Base-by-base conservation (phyloP, 2,329 filamentous ascomycete species). In the Diaporthe ilicicola region DNA sequence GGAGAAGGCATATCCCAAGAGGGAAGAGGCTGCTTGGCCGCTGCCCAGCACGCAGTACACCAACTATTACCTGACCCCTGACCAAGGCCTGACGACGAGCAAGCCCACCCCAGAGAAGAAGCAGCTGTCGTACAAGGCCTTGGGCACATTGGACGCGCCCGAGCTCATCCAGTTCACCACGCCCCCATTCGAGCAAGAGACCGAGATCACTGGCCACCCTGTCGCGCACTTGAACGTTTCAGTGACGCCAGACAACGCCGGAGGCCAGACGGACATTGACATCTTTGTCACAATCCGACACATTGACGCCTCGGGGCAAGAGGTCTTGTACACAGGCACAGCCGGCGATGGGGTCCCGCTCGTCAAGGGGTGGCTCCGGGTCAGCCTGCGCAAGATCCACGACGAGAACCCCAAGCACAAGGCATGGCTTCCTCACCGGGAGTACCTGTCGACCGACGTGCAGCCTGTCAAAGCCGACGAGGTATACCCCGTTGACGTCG, bases 131-230 rank as follows among this genome's bases (percentile, higher is more conserved):
- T 92, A 92, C 78, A 82, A 83, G 67, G 89, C 90, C 0, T 82
- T 92, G 0, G 90, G 90, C 0, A 87, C 82, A 0, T 74, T 92
- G 0, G 82, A 89, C 0, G 82, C 86, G 12, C 85, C 85, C 0
- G 82, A 90, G 64, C 70, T 85, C 0, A 74, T 93, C 0, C 86
- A 88, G 51, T 93, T 93, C 77, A 83, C 81, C 1, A 91, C 88
- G 0, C 70, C 82, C 0, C 81, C 88, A 0, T 92, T 93, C 70
- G 83, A 86, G n/a, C 72, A 82, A 8, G 90, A 93, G 75, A 91
- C 87, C 0, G 92, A 93, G 76, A 88, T 94, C 67, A 93, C 92
- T 0, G 92, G 92, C 0, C 90, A 93, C 75, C 82, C 92, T 34
- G 83, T 88, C 0, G 90, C 90, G 0, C 90, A 89, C 73, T 82